Base-by-base conservation (phyloP, 768 basidiomycete genomes). In the Tulasnella sp. region DNA sequence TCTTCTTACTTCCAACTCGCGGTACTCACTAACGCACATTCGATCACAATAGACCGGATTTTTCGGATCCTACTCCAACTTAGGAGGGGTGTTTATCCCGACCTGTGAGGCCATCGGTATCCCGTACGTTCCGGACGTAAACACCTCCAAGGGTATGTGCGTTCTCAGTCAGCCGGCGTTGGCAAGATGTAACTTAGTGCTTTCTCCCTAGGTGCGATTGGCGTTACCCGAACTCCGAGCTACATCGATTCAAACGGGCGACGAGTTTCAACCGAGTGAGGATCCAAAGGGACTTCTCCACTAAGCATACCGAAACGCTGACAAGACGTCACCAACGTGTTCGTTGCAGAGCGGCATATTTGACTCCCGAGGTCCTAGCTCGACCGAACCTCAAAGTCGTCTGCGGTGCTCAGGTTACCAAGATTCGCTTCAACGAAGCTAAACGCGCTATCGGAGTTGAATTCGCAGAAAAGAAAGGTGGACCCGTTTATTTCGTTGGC, bases 331-430 rank as follows among this genome's bases (percentile, higher is more conserved):
- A 2, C 54, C 3, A 44, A 14, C 24, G 7, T 78, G 2, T 24
- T 34, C 31, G 1, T 64, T 42, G 20, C 42, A 78, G 77, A 42
- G n/a, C 73, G 18, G 78, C 80, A 28, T 83, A 83, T 42, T 60
- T 83, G 54, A 83, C 82, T 9, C 81, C 80, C 20, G 64, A 72
- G 20, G 83, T 83, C 24, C 76, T 81, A 2, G 69, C 76, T 3
- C 76, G 83, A 24, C 81, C 81, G 3, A 83, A 83, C 60, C 81
- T 83, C 28, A 79, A 76, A 16, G 75, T 83, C 28, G 75, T 79
- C n/a, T 58, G 60, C 16, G 72, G 76, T 16, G 78, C 77, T 20
- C 79, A 80, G 3, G 81, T 81, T 48, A 83, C 80, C 11, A 81
- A 75, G 42, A 81, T 83, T 11, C 41, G 83, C 14, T 82, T 83